These are phyloP conservation scores for Acanthamoeba triangularis DNA, from an alignment of 208 protist genomes.

Conservation along the genomic window DNA sequence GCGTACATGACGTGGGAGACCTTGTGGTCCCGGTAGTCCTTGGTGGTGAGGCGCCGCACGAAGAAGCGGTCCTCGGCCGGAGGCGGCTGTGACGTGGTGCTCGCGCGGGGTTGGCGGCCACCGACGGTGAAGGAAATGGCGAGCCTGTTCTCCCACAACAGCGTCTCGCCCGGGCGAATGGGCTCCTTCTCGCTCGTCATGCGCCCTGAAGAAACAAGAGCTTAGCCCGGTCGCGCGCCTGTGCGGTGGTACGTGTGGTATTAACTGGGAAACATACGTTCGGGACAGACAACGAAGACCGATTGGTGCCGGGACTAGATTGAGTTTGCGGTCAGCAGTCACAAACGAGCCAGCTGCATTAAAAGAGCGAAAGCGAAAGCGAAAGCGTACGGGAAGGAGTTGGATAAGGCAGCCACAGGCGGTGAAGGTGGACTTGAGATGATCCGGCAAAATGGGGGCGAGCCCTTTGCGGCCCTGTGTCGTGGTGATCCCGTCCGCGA, in stretches of 20 bases:
- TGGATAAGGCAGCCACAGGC: background rate
- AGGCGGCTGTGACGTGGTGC: background rate
- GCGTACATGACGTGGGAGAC: background rate
- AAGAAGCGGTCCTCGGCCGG: background rate
- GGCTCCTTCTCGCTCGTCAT: background rate
- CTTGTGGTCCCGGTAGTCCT: conserved; percentile 25
- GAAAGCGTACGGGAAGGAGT: background rate
- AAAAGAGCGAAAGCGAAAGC: background rate
- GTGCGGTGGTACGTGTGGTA: too few species aligned
- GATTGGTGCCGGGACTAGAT: background rate
- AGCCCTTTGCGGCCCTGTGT: background rate
- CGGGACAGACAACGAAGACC: background rate
- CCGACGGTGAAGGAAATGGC: background rate
- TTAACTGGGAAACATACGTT: too few species aligned
- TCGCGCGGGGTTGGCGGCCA: background rate
- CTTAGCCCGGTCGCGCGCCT: too few species aligned
- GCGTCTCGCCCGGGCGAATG: background rate
- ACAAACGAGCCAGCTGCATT: too few species aligned
- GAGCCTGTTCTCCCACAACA: conserved; percentile 31
- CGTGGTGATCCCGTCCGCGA: background rate
- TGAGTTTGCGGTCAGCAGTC: too few species aligned
- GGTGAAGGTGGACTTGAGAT: background rate
- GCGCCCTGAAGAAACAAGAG: background rate
- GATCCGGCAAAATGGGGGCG: background rate
- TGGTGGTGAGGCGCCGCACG: background rate